Percentiles rank a stretch among this genome's conserved stretches.
Evolutionary conservation across 495 filamentous ascomycete species (phyloP).

Genomic region (Halenospora varia): DNA sequence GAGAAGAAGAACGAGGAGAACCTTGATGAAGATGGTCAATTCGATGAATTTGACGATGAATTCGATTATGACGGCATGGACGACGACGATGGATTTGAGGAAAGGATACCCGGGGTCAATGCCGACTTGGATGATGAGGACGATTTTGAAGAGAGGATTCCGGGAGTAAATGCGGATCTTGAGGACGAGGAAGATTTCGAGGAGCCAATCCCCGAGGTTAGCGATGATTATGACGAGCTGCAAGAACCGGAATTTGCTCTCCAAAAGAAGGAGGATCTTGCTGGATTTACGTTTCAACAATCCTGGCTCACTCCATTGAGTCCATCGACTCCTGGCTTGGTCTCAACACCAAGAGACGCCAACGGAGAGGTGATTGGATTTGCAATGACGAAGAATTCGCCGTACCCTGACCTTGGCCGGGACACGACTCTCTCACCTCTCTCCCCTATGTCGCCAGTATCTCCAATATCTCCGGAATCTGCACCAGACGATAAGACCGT

Average conservation of each 20-base stretch:
- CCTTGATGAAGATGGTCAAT: conserved; percentile 42
- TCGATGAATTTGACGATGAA: conserved; percentile 61
- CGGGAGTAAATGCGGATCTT: conserved; percentile 58
- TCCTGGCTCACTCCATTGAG: conserved; percentile 46
- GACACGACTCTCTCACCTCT: not conserved
- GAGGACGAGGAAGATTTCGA: conserved; percentile 71
- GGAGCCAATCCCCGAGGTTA: conserved; percentile 72
- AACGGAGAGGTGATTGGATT: conserved; percentile 45
- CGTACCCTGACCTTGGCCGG: conserved; percentile 3
- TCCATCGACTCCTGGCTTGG: conserved; percentile 40
- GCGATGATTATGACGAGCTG: conserved; percentile 58
- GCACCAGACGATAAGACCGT: conserved; percentile 1
- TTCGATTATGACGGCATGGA: conserved; percentile 68
- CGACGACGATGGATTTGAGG: conserved; percentile 70
- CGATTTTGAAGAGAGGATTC: conserved; percentile 30
- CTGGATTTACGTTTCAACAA: conserved; percentile 49
- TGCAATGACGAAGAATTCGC: conserved; percentile 37
- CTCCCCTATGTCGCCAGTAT: not conserved
- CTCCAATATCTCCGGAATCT: not conserved
- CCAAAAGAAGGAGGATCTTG: conserved; percentile 32
- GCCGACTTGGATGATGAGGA: conserved; percentile 55
- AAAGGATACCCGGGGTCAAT: conserved; percentile 72
- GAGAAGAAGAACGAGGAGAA: conserved; percentile 41
- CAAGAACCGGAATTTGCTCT: conserved; percentile 16
- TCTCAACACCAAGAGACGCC: conserved; percentile 50